Evolutionary conservation across 148 eudicot species (phyloP).

Genomic region (Rhododendron henanense): DNA sequence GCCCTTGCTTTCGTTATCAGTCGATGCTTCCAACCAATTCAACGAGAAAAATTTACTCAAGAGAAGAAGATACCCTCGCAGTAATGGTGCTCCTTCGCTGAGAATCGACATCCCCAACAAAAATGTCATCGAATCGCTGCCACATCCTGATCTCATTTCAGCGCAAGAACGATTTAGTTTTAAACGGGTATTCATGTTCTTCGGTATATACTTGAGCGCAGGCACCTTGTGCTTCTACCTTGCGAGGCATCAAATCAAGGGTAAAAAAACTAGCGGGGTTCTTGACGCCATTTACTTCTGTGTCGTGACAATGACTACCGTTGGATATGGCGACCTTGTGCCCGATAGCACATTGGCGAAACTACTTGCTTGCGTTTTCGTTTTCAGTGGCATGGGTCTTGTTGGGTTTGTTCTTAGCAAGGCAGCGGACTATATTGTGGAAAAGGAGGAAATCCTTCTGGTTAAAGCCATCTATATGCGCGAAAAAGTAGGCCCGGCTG

Average conservation of each 20-base stretch:
- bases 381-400: conserved; percentile 62
- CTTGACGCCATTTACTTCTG: conserved; percentile 73
- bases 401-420: conserved; percentile 60
- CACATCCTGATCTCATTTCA: conserved; percentile 16
- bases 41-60: conserved; percentile 21
- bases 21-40: conserved; percentile 20
- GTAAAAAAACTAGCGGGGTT: conserved; percentile 52
- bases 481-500: conserved; percentile 24
- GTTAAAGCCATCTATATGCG: conserved; percentile 50
- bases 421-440: conserved; percentile 64
- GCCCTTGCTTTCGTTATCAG: conserved; percentile 38
- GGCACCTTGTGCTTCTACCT: conserved; percentile 57
- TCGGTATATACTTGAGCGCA: conserved; percentile 36
- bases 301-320: conserved; percentile 80
- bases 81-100: conserved; percentile 8
- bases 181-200: conserved; percentile 22
- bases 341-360: conserved; percentile 56
- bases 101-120: conserved; percentile 8
- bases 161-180: conserved; percentile 19
- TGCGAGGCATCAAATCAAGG: conserved; percentile 45
- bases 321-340: conserved; percentile 90
- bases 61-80: conserved; percentile 27
- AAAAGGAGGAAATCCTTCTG: conserved; percentile 48
- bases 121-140: conserved; percentile 7
- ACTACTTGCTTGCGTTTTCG: conserved; percentile 52